Base-by-base conservation (phyloP, 148 eudicot genomes). In the Rhododendron molle region DNA sequence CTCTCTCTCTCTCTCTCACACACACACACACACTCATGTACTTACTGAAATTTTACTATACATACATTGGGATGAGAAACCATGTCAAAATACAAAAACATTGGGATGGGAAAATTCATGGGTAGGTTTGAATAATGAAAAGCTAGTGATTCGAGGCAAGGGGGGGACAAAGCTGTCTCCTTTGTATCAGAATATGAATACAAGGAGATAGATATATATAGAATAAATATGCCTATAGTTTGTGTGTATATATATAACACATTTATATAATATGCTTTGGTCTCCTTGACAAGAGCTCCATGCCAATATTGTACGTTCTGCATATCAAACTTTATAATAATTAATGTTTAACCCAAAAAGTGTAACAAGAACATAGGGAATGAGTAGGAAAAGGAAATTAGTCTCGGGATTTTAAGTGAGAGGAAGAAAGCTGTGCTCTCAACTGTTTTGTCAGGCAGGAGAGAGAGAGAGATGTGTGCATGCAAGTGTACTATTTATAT, bases 121-220 rank as follows among this genome's bases (percentile, higher is more conserved):
- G 83, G 21, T 9, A 67, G 84, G 67, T 44, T 84, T 84, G 28
- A 72, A 54, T 50, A 71, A 69, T 30, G 71, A n/a, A 80, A 80
- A 69, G 86, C 12, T 65, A 67, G 86, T 78, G 86, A 83, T 78
- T 83, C 80, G 69, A 56, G 83, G 83, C 78, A 72, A 40, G 11
- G 78, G 88, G 83, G 83, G 83, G 88, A 84, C 88, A 86, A 72
- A 84, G 86, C 9, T 88, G 90, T 86, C 88, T 56, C 90, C 86
- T 81, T 54, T 84, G 88, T 84, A 83, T 47, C 11, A 82, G 85
- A 86, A 84, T 86, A 76, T 26, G 88, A 88, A 88, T 86, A 86
- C 90, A 86, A 67, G 32, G 76, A 36, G 54, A 74, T 32, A 82
- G 43, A 40, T 40, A 40, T 40, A 40, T 40, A 40, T 36, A 2